Evolutionary conservation across 179 eudicot species (phyloP).

Genomic region (Actinidia chinensis): DNA sequence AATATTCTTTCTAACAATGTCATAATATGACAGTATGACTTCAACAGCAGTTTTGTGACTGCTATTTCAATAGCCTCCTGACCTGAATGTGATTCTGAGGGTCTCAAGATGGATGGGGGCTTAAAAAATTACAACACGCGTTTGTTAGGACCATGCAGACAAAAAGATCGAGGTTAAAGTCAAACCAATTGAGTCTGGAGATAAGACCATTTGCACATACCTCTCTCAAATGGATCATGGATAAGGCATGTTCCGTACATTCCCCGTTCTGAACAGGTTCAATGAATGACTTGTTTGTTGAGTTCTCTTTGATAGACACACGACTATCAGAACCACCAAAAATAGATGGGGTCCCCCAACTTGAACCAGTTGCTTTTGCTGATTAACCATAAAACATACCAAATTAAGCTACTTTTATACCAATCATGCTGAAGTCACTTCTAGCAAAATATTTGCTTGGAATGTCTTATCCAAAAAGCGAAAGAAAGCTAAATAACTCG

Average conservation of each 20-base stretch:
- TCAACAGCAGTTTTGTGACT: slow-evolving; percentile 72
- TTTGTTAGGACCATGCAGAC: neutral
- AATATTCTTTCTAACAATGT: slow-evolving; percentile 79
- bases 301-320: slow-evolving; percentile 51
- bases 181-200: slow-evolving; percentile 2
- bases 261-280: slow-evolving; percentile 67
- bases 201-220: slow-evolving; percentile 29
- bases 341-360: slow-evolving; percentile 85
- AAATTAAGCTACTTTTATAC: neutral
- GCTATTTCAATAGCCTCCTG: slow-evolving; percentile 70
- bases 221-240: slow-evolving; percentile 82
- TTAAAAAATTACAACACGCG: slow-evolving; percentile 24
- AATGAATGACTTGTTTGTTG: slow-evolving; percentile 39
- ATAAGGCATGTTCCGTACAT: slow-evolving; percentile 50
- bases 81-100: slow-evolving; percentile 69
- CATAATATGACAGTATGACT: slow-evolving; percentile 90
- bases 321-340: slow-evolving; percentile 67
- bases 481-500: neutral
- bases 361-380: slow-evolving; percentile 54
- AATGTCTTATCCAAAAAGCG: neutral
- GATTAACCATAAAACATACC: slow-evolving; percentile 18
- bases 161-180: neutral
- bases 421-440: neutral
- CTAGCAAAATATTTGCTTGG: neutral
- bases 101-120: slow-evolving; percentile 87